These are phyloP conservation scores for Clonostachys sp. DNA, from an alignment of 2,329 filamentous ascomycete species.

Conservation along the genomic window DNA sequence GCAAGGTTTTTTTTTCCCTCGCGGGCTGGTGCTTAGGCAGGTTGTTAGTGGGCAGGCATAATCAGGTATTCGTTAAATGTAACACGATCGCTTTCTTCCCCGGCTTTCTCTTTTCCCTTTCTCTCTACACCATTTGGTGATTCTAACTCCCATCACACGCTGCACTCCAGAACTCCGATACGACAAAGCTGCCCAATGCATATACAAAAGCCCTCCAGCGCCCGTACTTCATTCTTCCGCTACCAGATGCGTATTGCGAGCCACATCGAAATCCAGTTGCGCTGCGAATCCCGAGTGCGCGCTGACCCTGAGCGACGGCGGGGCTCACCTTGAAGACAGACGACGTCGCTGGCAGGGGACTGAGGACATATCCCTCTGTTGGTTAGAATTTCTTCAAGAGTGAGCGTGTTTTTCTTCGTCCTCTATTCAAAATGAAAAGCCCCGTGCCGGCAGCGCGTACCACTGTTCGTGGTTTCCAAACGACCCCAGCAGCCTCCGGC, in stretches of 20 bases:
- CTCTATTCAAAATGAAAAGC: conserved; percentile 31
- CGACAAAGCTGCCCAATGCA: conserved; percentile 40
- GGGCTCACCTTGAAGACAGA: conserved; percentile 36
- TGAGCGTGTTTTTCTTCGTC: no score
- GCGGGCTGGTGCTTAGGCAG: no score
- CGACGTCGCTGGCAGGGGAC: not conserved
- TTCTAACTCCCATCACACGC: not conserved
- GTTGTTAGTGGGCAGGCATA: no score
- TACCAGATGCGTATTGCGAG: conserved; percentile 54
- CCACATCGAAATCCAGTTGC: conserved; percentile 42
- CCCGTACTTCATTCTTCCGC: conserved; percentile 42
- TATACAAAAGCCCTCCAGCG: conserved; percentile 41
- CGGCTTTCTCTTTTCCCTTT: conserved; percentile 4
- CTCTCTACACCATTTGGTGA: conserved; percentile 19
- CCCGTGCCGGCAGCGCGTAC: conserved; percentile 43
- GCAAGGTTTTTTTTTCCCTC: not conserved
- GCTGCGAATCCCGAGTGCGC: conserved; percentile 45
- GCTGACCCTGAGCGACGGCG: conserved; percentile 57
- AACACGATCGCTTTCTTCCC: not conserved
- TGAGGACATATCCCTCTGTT: not conserved
- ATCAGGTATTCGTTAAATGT: no score
- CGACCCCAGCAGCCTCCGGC: conserved; percentile 48
- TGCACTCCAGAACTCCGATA: not conserved
- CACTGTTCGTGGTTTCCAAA: conserved; percentile 52
- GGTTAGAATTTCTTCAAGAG: no score